A percentile compares a stretch with the other conserved stretches of the same genome.
Evolutionary conservation across 2,329 filamentous ascomycete genomes (phyloP).

Genomic region (Calonectria fujianensis): DNA sequence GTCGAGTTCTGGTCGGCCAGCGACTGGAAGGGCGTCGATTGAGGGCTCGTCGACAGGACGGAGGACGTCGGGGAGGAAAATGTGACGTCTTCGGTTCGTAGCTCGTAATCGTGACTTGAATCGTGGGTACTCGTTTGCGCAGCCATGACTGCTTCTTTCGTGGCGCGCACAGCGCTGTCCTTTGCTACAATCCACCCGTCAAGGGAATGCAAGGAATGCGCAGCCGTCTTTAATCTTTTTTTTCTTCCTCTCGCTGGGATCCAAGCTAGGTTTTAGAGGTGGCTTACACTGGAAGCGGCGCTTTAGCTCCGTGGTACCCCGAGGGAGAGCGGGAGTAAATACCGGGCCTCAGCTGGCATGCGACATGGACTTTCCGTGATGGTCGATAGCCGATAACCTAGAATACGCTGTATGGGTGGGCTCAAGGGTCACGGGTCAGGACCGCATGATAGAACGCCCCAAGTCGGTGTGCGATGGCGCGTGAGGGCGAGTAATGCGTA

Average conservation of each 20-base stretch:
- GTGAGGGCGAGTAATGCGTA: conserved; percentile 23
- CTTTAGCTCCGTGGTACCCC: conserved; percentile 37
- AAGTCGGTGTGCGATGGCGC: conserved; percentile 51
- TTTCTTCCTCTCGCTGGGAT: conserved; percentile 23
- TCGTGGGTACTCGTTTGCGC: conserved; percentile 33
- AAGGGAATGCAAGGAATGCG: conserved; percentile 43
- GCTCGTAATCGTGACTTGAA: conserved; percentile 48
- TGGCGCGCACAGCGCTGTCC: conserved; percentile 30
- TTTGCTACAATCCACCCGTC: conserved; percentile 32
- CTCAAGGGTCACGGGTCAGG: conserved; percentile 51
- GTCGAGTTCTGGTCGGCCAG: conserved; percentile 56
- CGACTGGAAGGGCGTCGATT: conserved; percentile 55
- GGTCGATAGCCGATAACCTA: conserved; percentile 30
- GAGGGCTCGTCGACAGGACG: conserved; percentile 53
- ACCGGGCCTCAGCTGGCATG: conserved; percentile 45
- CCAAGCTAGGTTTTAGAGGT: conserved; percentile 41
- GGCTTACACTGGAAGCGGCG: conserved; percentile 39
- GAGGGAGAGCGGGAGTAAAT: conserved; percentile 26
- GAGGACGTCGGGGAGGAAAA: conserved; percentile 54
- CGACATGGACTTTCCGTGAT: conserved; percentile 43
- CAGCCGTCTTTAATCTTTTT: conserved; percentile 47
- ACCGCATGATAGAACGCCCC: conserved; percentile 52
- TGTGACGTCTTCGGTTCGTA: conserved; percentile 41
- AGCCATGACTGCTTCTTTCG: conserved; percentile 35
- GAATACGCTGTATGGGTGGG: conserved; percentile 42